Evolutionary conservation across 768 basidiomycete species (phyloP).

Genomic region (Filobasidium floriforme): DNA sequence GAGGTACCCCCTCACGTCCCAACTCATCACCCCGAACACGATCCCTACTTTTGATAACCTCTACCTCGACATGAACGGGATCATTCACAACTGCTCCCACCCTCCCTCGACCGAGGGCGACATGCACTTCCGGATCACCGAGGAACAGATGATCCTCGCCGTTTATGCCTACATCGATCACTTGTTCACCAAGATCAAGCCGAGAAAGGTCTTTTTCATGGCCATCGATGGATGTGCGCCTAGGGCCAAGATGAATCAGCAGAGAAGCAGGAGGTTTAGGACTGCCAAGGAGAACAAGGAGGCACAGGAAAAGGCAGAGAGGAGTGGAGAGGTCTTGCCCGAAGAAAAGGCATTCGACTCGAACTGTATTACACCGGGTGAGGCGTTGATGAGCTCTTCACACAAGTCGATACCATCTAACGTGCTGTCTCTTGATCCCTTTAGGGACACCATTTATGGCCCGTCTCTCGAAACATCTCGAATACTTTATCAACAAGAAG

Average conservation of each 20-base stretch:
- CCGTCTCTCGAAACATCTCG: slow-evolving; percentile 77
- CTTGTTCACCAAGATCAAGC: slow-evolving; percentile 93
- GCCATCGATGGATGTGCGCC: slow-evolving; percentile 97
- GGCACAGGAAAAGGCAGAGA: slow-evolving; percentile 71
- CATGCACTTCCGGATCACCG: slow-evolving; percentile 87
- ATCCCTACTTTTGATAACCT: slow-evolving; percentile 82
- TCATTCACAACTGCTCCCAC: slow-evolving; percentile 68
- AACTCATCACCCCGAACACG: slow-evolving; percentile 95
- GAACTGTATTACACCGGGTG: slow-evolving; percentile 97
- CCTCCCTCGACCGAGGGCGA: slow-evolving; percentile 79
- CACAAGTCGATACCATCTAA: too few relatives aligned
- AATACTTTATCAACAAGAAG: slow-evolving; percentile 97
- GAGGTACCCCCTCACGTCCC: slow-evolving; percentile 95
- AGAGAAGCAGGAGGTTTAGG: slow-evolving; percentile 83
- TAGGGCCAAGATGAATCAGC: slow-evolving; percentile 98
- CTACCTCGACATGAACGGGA: slow-evolving; percentile 45
- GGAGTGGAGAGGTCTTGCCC: slow-evolving; percentile 83
- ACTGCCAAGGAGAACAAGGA: slow-evolving; percentile 90
- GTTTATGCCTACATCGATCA: slow-evolving; percentile 97
- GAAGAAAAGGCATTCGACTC: slow-evolving; percentile 94
- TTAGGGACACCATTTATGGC: slow-evolving; percentile 95
- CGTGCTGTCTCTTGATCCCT: too few relatives aligned
- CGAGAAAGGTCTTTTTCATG: slow-evolving; percentile 96
- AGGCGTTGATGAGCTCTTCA: not conserved
- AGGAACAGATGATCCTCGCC: slow-evolving; percentile 94